These are phyloP conservation scores for Opeltia flavorubescens DNA, from an alignment of 495 filamentous ascomycete species.

Conservation along the genomic window DNA sequence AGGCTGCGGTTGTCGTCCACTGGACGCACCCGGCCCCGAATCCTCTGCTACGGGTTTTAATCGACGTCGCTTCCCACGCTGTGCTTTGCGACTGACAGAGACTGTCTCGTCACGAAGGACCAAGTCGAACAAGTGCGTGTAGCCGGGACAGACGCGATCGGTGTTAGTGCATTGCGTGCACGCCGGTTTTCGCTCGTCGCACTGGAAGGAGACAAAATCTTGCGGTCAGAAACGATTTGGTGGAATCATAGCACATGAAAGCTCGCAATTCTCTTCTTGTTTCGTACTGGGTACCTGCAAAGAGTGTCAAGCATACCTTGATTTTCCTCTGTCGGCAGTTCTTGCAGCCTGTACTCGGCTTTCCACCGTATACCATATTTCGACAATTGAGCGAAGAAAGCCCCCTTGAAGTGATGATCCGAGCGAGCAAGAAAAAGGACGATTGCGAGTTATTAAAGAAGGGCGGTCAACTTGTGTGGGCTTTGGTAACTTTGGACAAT, in stretches of 20 bases:
- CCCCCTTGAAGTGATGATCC: no score
- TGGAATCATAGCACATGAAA: neutral
- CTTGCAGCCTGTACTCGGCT: slow-evolving; percentile 54
- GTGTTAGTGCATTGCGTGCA: slow-evolving; percentile 34
- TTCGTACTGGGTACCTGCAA: neutral
- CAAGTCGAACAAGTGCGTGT: slow-evolving; percentile 54
- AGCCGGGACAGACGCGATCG: slow-evolving; percentile 42
- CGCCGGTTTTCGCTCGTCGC: slow-evolving; percentile 35
- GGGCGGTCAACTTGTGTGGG: no score
- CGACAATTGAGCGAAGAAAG: neutral
- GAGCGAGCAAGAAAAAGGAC: no score
- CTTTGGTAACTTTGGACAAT: no score
- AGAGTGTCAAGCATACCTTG: slow-evolving; percentile 24
- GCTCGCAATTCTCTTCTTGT: neutral
- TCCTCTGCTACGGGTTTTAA: neutral
- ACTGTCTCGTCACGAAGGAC: slow-evolving; percentile 53
- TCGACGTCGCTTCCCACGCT: slow-evolving; percentile 10
- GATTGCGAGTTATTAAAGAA: no score
- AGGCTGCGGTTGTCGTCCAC: neutral
- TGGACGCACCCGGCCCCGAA: neutral
- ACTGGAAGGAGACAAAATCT: slow-evolving; percentile 18
- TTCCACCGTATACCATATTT: slow-evolving; percentile 58
- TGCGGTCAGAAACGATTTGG: neutral
- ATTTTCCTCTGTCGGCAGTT: slow-evolving; percentile 52
- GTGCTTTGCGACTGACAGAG: slow-evolving; percentile 34